A percentile compares a stretch with the other conserved stretches of the same genome.
These are phyloP conservation scores for Carex littledalei DNA, from an alignment of 176 grass and related monocot genomes.

Conservation along the genomic window DNA sequence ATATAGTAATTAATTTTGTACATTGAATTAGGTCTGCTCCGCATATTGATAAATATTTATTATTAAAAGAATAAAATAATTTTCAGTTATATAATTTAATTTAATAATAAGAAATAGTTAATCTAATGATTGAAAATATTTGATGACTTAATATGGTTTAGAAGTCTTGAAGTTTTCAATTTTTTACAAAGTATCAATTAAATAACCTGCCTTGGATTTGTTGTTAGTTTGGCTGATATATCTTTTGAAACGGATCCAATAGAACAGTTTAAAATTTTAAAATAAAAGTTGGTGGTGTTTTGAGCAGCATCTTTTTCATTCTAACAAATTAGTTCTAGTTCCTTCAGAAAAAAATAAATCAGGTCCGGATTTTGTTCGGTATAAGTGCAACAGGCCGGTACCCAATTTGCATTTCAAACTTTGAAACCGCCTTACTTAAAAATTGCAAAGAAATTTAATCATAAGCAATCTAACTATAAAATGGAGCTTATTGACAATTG, in stretches of 20 bases:
- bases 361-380: background rate
- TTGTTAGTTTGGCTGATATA: background rate
- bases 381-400: background rate
- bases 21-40: no score
- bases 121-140: no score
- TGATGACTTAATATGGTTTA: no score
- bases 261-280: background rate
- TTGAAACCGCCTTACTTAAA: slow-evolving; percentile 6
- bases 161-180: no score
- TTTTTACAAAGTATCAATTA: no score
- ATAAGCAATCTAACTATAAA: background rate
- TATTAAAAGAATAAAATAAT: no score
- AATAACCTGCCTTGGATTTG: background rate
- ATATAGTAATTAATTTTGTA: no score
- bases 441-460: background rate
- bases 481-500: background rate
- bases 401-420: slow-evolving; percentile 1
- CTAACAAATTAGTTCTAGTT: background rate
- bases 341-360: background rate
- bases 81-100: no score
- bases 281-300: background rate
- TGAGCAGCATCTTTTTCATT: background rate
- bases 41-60: no score
- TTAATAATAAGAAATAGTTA: no score
- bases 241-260: background rate